phyloP scores from a whole-genome alignment of 345 rosid species.

The Zanthoxylum bungeanum region DNA sequence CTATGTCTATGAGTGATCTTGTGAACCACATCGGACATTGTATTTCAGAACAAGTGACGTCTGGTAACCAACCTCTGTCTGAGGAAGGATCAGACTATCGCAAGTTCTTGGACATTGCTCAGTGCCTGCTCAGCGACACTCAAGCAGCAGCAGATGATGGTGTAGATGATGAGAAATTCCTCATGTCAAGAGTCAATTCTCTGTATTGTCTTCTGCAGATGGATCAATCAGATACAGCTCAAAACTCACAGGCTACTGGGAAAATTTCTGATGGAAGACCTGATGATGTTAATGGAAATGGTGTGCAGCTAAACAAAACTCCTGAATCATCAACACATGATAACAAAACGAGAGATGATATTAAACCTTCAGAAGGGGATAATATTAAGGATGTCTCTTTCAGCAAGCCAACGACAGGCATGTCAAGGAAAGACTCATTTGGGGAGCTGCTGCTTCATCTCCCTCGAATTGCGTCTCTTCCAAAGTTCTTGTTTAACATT shows the following conservation, averaged over 20 bases:
- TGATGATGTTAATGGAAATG: conserved; percentile 32
- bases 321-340: conserved; percentile 32
- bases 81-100: conserved; percentile 43
- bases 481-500: conserved; percentile 88
- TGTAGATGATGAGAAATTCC: conserved; percentile 90
- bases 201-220: conserved; percentile 93
- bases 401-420: conserved; percentile 56
- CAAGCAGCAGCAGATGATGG: conserved; percentile 68
- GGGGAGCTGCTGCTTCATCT: no score
- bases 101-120: conserved; percentile 70
- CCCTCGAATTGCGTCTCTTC: conserved; percentile 86
- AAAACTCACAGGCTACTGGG: conserved; percentile 47
- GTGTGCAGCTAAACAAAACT: conserved; percentile 24
- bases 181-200: conserved; percentile 97
- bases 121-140: conserved; percentile 76
- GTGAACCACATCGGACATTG: conserved; percentile 70
- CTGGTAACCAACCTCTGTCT: conserved; percentile 40
- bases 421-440: conserved; percentile 89
- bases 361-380: conserved; percentile 38
- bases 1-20: conserved; percentile 91
- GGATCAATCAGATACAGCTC: conserved; percentile 39
- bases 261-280: conserved; percentile 36
- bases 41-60: conserved; percentile 65
- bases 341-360: conserved; percentile 22
- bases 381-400: conserved; percentile 40